Conservation (phyloP, 345 rosid species). For the Eutrema heterophyllum region DNA sequence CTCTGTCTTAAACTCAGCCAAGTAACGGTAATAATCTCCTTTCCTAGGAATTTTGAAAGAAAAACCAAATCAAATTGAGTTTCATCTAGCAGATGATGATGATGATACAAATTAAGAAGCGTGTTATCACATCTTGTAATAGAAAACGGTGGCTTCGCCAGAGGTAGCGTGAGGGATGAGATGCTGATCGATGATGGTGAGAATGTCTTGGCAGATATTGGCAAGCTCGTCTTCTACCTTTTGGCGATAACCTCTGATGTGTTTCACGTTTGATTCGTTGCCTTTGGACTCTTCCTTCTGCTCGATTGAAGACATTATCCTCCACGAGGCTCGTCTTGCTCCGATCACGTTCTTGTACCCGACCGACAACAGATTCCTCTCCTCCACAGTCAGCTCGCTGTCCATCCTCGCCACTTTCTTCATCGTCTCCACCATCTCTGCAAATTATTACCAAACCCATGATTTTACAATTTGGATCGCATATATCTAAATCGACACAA, state of each 20-base stretch:
- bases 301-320: conserved; percentile 95
- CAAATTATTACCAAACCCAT: neutral
- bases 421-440: conserved; percentile 99
- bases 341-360: conserved; percentile 93
- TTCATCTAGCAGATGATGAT: neutral
- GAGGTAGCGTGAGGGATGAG: conserved; percentile 74
- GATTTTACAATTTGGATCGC: neutral
- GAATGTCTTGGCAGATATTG: conserved; percentile 76
- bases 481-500: neutral
- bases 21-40: conserved; percentile 89
- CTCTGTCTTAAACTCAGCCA: conserved; percentile 93
- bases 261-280: conserved; percentile 77
- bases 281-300: conserved; percentile 96
- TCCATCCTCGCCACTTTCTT: conserved; percentile 73
- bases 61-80: neutral
- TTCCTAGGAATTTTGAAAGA: conserved; percentile 42
- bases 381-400: conserved; percentile 90
- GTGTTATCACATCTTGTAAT: conserved; percentile 72
- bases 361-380: conserved; percentile 92
- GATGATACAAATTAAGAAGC: neutral
- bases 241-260: conserved; percentile 72
- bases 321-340: conserved; percentile 92
- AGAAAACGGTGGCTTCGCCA: conserved; percentile 97
- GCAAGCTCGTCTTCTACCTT: conserved; percentile 96
- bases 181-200: conserved; percentile 78